Evolutionary conservation across 176 grass and related monocot genomes (phyloP).

Genomic region (Bonia amplexicaulis): DNA sequence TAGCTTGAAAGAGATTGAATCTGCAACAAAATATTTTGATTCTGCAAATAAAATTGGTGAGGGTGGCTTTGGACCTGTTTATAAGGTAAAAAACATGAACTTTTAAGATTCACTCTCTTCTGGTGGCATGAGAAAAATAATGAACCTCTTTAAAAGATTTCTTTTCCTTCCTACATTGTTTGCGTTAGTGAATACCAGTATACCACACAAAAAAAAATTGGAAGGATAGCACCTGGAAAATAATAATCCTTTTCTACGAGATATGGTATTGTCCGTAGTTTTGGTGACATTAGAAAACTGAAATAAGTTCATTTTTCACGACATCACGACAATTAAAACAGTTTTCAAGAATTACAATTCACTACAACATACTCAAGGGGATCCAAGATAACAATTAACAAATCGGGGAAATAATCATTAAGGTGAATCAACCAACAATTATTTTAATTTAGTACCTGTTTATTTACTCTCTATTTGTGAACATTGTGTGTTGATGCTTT

Average conservation of each 20-base stretch:
- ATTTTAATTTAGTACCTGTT: background rate
- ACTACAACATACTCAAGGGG: background rate
- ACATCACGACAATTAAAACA: too few relatives aligned
- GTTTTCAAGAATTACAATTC: too few relatives aligned
- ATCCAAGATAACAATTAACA: conserved; percentile 1
- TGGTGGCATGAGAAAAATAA: background rate
- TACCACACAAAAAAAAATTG: too few relatives aligned
- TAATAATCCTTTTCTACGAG: too few relatives aligned
- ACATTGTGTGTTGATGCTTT: background rate
- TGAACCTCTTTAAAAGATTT: too few relatives aligned
- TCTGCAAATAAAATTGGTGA: conserved; percentile 74
- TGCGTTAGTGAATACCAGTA: too few relatives aligned
- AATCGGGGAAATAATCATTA: background rate
- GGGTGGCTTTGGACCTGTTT: conserved; percentile 80
- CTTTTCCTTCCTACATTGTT: too few relatives aligned
- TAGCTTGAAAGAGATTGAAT: conserved; percentile 71
- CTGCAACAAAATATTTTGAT: conserved; percentile 66
- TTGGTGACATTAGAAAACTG: too few relatives aligned
- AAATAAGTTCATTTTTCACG: too few relatives aligned
- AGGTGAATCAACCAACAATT: background rate
- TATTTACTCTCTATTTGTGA: background rate
- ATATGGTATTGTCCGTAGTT: too few relatives aligned
- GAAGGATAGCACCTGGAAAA: too few relatives aligned
- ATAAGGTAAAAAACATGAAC: conserved; percentile 54
- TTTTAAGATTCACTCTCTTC: background rate